Evolutionary conservation across 1,284 basidiomycete genomes (phyloP).

Genomic region (Heterobasidion occidentale): DNA sequence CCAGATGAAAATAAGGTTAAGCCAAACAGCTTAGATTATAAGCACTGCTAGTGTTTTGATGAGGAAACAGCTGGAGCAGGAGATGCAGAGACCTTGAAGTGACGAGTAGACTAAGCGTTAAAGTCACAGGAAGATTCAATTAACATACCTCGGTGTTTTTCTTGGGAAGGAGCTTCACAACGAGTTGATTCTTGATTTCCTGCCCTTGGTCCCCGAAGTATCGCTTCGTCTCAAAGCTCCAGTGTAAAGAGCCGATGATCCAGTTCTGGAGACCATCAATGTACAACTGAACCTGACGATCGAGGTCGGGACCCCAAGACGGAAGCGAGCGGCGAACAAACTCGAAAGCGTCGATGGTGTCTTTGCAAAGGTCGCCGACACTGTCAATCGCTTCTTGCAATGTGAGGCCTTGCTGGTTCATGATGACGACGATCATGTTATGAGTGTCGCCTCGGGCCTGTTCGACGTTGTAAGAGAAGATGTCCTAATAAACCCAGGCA

Average conservation of each 20-base stretch:
- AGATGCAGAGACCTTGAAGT: too few species aligned
- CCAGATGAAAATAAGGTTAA: too few species aligned
- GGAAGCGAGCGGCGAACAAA: conserved; percentile 23
- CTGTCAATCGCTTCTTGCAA: conserved; percentile 33
- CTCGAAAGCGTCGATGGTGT: conserved; percentile 28
- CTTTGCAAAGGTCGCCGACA: conserved; percentile 29
- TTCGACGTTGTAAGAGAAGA: conserved; percentile 37
- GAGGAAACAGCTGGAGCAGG: too few species aligned
- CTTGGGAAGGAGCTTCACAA: conserved; percentile 22
- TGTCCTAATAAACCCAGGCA: conserved; percentile 21
- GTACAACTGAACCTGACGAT: conserved; percentile 26
- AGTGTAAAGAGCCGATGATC: conserved; percentile 33
- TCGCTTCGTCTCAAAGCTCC: conserved; percentile 32
- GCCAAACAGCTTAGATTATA: too few species aligned
- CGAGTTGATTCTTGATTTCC: conserved; percentile 24
- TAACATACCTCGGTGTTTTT: neutral
- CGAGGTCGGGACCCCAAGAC: conserved; percentile 29
- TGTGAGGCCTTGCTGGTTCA: conserved; percentile 24
- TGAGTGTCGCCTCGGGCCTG: conserved; percentile 34
- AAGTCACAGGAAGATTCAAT: neutral
- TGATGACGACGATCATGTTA: conserved; percentile 34
- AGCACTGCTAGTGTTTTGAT: too few species aligned
- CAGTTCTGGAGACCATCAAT: conserved; percentile 29
- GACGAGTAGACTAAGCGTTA: neutral
- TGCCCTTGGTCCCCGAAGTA: conserved; percentile 30